Conservation (phyloP, 2,329 filamentous ascomycete species). For the Zymoseptoria brevis region DNA sequence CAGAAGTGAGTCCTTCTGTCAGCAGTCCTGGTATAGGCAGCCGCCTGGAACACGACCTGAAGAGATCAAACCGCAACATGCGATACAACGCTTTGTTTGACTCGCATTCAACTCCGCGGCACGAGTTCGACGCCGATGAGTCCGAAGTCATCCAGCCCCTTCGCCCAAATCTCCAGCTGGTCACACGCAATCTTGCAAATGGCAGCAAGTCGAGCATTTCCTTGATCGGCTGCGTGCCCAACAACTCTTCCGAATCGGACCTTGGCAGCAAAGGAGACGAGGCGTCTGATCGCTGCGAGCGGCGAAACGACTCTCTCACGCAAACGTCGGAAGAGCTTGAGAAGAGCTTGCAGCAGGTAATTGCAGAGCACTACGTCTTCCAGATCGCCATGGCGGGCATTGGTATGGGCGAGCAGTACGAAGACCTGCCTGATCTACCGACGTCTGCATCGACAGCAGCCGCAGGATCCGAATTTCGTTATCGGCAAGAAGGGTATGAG, state of each 20-base stretch:
- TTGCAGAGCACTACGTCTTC: constrained; percentile 13
- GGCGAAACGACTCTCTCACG: not conserved
- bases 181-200: not conserved
- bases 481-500: not conserved
- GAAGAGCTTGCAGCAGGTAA: constrained; percentile 8
- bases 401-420: not conserved
- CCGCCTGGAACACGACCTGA: constrained; percentile 17
- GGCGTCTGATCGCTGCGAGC: not conserved
- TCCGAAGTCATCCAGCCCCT: not conserved
- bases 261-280: not conserved
- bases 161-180: not conserved
- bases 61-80: constrained; percentile 21
- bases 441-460: not conserved
- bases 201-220: not conserved
- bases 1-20: constrained; percentile 1
- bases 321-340: not conserved
- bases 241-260: not conserved
- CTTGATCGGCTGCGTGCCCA: not conserved
- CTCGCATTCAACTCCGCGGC: not conserved
- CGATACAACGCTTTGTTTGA: constrained; percentile 21
- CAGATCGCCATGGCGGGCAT: constrained; percentile 12
- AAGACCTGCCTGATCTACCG: not conserved
- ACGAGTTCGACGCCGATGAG: not conserved
- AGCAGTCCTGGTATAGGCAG: constrained; percentile 17
- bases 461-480: not conserved